Base-by-base conservation (phyloP, 169 alveolate genomes). In the Babesia divergens region DNA sequence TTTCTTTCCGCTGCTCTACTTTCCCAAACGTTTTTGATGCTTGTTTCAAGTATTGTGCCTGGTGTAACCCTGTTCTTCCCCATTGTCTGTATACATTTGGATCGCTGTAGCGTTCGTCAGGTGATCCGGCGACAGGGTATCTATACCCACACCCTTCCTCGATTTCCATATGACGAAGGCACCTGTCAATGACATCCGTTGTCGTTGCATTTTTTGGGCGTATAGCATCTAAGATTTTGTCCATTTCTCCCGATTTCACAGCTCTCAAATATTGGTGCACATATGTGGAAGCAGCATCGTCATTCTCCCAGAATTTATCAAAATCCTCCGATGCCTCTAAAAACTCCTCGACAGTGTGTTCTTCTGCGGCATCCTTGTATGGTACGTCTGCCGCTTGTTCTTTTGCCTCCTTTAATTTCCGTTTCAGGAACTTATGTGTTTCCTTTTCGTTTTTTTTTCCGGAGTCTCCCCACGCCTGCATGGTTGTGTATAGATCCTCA, bases 51-150 rank as follows among this genome's bases (percentile, higher is more conserved):
- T 42, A 35, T 49, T 74, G 72, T 11, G 64, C 40, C n/a, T 26
- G 66, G 18, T 67, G 40, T 9, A 77, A 42, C 22, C 37, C 59
- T 18, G 86, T 77, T 6, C 74, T 53, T 11, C 81, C 86, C 86
- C 86, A 77, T 13, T 51, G 14, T 55, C 55, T 77, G 37, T 66
- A 66, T 42, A 35, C 75, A 43, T 65, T 58, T 16, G 59, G 70
- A 44, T 67, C 82, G 34, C 55, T 56, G 47, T 55, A 56, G n/a
- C 13, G 11, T 31, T 77, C 86, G 5, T 66, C 80, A 0, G 75
- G 76, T 26, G 86, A 6, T 1, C 86, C 86, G 2, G 46, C 68
- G 24, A 77, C 58, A 16, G 86, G 86, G 67, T 47, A 77, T 40
- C 69, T 53, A 43, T 56, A 77, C 11, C 86, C 86, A 26, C 81